Percentiles rank a stretch among this genome's conserved stretches.
Conservation (phyloP, 2,329 filamentous ascomycete genomes). For the Diaporthe destruens region DNA sequence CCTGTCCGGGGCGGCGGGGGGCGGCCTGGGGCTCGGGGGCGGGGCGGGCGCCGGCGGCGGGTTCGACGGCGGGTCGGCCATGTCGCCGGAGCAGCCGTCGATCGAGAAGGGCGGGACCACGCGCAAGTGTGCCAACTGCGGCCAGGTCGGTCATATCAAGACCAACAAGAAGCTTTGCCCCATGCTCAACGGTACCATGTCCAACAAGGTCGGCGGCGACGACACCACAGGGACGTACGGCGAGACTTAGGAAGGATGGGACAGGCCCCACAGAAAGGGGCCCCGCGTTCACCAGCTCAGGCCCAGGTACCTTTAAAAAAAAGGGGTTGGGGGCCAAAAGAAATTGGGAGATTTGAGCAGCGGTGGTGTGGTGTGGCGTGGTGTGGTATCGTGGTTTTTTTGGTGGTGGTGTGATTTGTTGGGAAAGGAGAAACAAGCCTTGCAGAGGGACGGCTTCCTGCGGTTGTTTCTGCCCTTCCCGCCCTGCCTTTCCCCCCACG, state of each 20-base stretch:
- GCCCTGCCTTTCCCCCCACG: not conserved
- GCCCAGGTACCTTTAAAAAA: too few species aligned
- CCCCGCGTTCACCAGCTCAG: too few species aligned
- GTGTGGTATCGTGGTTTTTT: too few species aligned
- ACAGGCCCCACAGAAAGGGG: not conserved
- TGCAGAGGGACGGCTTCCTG: not conserved
- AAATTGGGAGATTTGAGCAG: too few species aligned
- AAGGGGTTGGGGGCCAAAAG: too few species aligned
- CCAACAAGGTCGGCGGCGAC: conserved; percentile 33
- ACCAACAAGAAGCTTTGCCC: conserved; percentile 87
- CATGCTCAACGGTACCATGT: conserved; percentile 42
- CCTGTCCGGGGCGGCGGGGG: conserved; percentile 46
- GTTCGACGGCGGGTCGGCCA: conserved; percentile 9
- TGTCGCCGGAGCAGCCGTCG: conserved; percentile 60
- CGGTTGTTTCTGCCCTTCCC: not conserved
- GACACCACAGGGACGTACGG: conserved; percentile 41
- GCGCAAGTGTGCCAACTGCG: conserved; percentile 97
- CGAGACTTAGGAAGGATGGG: conserved; percentile 20
- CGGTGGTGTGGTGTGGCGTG: too few species aligned
- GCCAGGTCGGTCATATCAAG: conserved; percentile 96
- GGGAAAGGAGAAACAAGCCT: not conserved
- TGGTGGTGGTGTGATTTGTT: not conserved
- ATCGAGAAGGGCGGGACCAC: conserved; percentile 75
- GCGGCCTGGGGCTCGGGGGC: conserved; percentile 57
- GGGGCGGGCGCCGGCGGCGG: conserved; percentile 48